A percentile compares a stretch with the other conserved stretches of the same genome.
Evolutionary conservation across 768 basidiomycete species (phyloP).

Genomic region (Leucosporidium yakuticum): DNA sequence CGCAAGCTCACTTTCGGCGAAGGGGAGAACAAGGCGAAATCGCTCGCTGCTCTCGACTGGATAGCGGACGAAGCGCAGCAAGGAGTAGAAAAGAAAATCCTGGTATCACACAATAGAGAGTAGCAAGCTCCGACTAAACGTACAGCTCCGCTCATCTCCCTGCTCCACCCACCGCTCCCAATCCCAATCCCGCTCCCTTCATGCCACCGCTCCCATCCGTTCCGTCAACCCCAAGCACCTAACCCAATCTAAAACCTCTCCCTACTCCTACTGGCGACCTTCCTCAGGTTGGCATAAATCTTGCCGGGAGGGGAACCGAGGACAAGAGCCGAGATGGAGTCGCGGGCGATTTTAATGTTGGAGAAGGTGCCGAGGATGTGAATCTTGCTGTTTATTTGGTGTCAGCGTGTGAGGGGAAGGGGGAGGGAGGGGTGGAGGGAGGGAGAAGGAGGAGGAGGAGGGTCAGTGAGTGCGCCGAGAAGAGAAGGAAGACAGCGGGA

Average conservation of each 20-base stretch:
- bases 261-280: constrained; percentile 65
- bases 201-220: not conserved
- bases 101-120: no score
- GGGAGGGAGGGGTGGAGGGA: not conserved
- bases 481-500: not conserved
- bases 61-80: no score
- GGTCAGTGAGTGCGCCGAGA: no score
- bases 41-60: no score
- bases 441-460: no score
- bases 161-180: not conserved
- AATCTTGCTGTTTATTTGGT: constrained; percentile 63
- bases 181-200: not conserved
- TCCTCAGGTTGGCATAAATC: constrained; percentile 72
- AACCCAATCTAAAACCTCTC: constrained; percentile 16
- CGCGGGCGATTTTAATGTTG: constrained; percentile 95
- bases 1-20: no score
- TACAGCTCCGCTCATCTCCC: no score
- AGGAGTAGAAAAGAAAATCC: no score
- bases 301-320: constrained; percentile 42
- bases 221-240: not conserved
- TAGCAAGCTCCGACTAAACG: no score
- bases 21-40: no score
- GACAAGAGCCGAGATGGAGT: constrained; percentile 61
- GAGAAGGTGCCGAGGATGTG: constrained; percentile 98
- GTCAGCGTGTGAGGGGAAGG: not conserved